Evolutionary conservation across 805 yeast genomes (phyloP).

Genomic region (Torulaspora quercuum): DNA sequence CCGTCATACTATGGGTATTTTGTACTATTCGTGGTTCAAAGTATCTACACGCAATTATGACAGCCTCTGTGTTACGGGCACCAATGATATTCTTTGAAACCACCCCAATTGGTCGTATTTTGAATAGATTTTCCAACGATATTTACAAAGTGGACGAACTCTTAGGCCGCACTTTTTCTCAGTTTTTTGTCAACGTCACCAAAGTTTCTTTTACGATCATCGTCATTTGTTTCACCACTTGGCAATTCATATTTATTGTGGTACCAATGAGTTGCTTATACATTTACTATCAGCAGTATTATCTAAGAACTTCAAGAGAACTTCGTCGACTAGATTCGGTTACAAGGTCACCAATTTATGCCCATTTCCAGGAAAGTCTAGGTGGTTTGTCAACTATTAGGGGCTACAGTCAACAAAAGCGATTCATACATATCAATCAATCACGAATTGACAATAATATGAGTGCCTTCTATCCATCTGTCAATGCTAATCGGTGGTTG

Average conservation of each 20-base stretch:
- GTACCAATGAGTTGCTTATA: conserved; percentile 66
- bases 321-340: conserved; percentile 78
- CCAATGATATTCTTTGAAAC: conserved; percentile 97
- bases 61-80: conserved; percentile 68
- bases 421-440: conserved; percentile 64
- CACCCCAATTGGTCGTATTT: conserved; percentile 88
- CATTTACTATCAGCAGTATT: conserved; percentile 70
- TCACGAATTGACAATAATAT: conserved; percentile 78
- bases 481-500: conserved; percentile 94
- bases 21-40: conserved; percentile 83
- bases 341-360: conserved; percentile 74
- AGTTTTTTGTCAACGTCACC: conserved; percentile 58
- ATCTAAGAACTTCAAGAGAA: conserved; percentile 74
- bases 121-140: conserved; percentile 89
- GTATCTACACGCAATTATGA: conserved; percentile 72
- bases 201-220: conserved; percentile 70
- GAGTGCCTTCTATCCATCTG: conserved; percentile 88
- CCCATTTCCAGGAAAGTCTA: conserved; percentile 79
- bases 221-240: conserved; percentile 83
- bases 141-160: conserved; percentile 83
- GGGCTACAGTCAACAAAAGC: conserved; percentile 62
- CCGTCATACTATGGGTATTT: conserved; percentile 68
- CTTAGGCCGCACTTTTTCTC: conserved; percentile 64
- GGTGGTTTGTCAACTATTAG: conserved; percentile 73
- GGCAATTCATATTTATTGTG: conserved; percentile 73